Evolutionary conservation across 78 protist genomes (phyloP), one percentile per base, ranked within the genome.

Genomic region (Capsaspora owczarzaki): DNA sequence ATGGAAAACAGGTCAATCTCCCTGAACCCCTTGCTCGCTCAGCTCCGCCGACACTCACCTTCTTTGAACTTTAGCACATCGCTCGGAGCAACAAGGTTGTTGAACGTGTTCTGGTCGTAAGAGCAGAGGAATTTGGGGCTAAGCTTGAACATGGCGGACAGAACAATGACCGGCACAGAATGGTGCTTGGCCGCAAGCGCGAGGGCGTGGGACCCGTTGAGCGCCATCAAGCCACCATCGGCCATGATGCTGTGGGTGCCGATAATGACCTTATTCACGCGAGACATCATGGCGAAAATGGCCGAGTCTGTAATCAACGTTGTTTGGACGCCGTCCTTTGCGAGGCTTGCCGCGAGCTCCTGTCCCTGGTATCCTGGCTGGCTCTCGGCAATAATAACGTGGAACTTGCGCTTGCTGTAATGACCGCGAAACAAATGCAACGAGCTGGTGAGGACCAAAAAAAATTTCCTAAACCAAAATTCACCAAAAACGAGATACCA

Each of bases 191-290:
- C 98, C 2, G 98, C 97, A 12, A 90, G 61, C 27, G 96, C 94
- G n/a, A 95, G 79, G 10, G 47, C 44, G 76, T 92, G 96, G 37
- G 86, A 43, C 23, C 98, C 97, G 1, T 91, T 79, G 37, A 70
- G 63, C 14, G 96, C 96, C 41, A 95, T 74, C 44, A 95, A 61
- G 23, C 98, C 98, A 51, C 98, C 98, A 63, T 95, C 93, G 6
- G 98, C 98, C 93, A 96, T 83, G 20, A 95, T 93, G 4, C 89
- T 79, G 61, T 70, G 61, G 10, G 85, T 41, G 40, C 85, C 86
- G 27, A 89, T 8, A 1, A 87, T 43, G 14, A 92, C 97, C 68
- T 96, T 96, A 86, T 90, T 89, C 31, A 94, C 95, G 3, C 97
- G 60, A 6, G 95, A 61, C 99, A 96, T 95, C 87, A 95, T 56